Evolutionary conservation across 2,329 filamentous ascomycete genomes (phyloP), one percentile per base, ranked within the genome.

Genomic region (Pseudocercospora musae): DNA sequence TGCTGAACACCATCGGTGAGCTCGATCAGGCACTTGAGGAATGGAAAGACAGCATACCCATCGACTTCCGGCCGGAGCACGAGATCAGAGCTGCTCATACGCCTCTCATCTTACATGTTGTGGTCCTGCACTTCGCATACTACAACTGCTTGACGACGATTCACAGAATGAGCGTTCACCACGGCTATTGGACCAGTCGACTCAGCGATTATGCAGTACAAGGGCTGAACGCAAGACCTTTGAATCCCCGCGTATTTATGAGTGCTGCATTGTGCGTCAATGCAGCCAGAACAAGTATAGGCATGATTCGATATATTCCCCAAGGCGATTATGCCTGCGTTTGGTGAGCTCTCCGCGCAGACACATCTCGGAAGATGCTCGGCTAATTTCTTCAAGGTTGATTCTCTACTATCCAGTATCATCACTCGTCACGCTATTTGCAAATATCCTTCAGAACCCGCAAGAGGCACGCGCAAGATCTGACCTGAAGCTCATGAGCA

Each of bases 71-170:
- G n/a, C 95, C 95, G 0, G 95, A 98, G 76, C 88, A 97, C 74
- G 93, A 97, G 76, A 98, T 99, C 76, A 93, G 92, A 76, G 91
- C 92, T 0, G 90, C 89, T 0, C 92, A 97, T 75, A 96, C 92
- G 0, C 93, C 94, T 0, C 82, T 98, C n/a, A 93, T 98, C 20
- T 81, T 99, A 20, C 94, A 98, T 68, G 87, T 99, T 57, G 93
- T 96, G 64, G 91, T 96, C 75, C 80, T 99, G 62, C 95, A 99
- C 76, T 96, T 99, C 72, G 89, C 92, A 1, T 99, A 99, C 77
- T 98, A 98, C 80, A 99, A 99, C 75, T 97, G 93, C 71, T 79
- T 99, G 57, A 97, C 94, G 0, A 99, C 95, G 0, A 97, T 99
- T 67, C 95, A 99, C 75, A 91, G 95, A 57, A 99, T 98, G 95